Evolutionary conservation across 2,329 filamentous ascomycete species (phyloP), one percentile per base, ranked within the genome.

Genomic region (Furcasterigmium furcatum): DNA sequence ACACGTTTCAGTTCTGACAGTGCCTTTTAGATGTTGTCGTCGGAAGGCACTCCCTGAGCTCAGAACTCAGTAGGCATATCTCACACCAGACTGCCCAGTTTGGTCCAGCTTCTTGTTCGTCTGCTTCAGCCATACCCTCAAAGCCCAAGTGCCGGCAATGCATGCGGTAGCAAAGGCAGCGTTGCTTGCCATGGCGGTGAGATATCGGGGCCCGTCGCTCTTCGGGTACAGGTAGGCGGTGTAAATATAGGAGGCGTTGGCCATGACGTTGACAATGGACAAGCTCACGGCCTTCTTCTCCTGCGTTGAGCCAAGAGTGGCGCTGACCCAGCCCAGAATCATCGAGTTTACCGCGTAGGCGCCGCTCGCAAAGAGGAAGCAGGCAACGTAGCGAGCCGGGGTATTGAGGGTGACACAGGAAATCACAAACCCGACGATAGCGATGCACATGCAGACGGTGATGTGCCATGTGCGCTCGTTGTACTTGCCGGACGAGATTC

Each of bases 201-300:
- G 47, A 32, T 72, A 74, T 7, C 66, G 57, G 0, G 71, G 71
- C 1, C 62, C 67, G 16, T 71, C 62, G 18, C 54, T 62, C 40
- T 62, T 57, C 0, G 67, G 67, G 54, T 68, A 73, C 5, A 74
- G 53, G 45, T 73, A 73, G 1, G 70, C 65, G 1, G 69, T 72
- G 60, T 70, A 74, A 19, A 74, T 66, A 48, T 72, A 72, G 0
- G 64, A 67, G 0, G 64, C 65, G 34, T 72, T 73, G 22, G 65
- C 67, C 9, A 70, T 49, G 1, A 70, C 68, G 22, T 71, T 74
- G 24, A 73, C 69, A 25, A 73, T 66, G 5, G 63, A 63, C 14
- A 73, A 53, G 13, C 63, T 61, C 14, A 66, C 62, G 0, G 70
- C 68, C 46, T 71, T 72, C 55, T 72, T 72, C 55, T 73, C 69